Evolutionary conservation across 73 alveolate species (phyloP), one percentile per base, ranked within the genome.

Genomic region (Paramecium sexaurelia): DNA sequence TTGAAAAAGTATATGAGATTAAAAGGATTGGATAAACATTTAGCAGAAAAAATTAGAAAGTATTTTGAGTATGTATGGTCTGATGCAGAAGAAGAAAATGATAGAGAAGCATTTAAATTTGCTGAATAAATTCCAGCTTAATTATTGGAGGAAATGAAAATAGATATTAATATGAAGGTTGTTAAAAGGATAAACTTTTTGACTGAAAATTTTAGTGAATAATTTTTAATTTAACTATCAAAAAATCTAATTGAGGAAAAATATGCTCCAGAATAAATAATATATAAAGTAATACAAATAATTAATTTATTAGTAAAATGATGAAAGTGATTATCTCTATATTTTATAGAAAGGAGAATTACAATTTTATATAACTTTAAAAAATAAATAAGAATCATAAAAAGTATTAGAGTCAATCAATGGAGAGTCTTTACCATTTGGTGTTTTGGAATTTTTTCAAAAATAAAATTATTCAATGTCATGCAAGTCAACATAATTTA

Each of bases 1-100:
- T 84, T 88, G 7, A 75, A 68, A 37, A 88, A 88, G 26, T 88
- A 88, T 88, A 67, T 88, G 91, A 88, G 90, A 78, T 27, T 78
- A 13, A 78, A 78, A 40, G 71, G 71, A 24, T 39, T 41, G 4
- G 55, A 78, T 78, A 78, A 78, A 24, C 68, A 78, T 78, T 43
- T 78, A 26, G 43, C 90, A 40, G 90, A 78, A 78, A 78, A 43
- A 43, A 45, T 78, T 40, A 78, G 90, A 78, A 78, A 78, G 19
- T 78, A 78, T 43, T 78, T 78, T 78, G 90, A 78, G 7, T 78
- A 78, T 78, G 55, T 78, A 9, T 78, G 90, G 90, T 29, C 51
- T 78, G 90, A 78, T 45, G 43, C 43, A 78, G 55, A 43, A 5
- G 90, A 78, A n/a, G 90, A 78, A 78, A 43, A 78, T 78, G 68